These are phyloP conservation scores for Malassezia equina DNA, from an alignment of 1,284 basidiomycete genomes.

Conservation along the genomic window DNA sequence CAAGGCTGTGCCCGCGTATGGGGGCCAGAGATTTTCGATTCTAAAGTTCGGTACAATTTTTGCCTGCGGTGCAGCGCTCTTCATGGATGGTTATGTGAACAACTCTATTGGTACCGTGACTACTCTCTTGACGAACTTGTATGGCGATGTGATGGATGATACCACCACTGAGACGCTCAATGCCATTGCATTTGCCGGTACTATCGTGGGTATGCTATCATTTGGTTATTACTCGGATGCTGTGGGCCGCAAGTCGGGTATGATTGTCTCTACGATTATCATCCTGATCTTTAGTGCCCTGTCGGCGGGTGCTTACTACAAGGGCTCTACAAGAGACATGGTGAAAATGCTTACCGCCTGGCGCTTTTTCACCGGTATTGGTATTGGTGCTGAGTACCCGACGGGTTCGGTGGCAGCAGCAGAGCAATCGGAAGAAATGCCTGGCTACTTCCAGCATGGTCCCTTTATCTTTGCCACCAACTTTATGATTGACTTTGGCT, in stretches of 20 bases:
- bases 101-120: conserved; percentile 24
- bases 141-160: conserved; percentile 3
- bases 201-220: conserved; percentile 57
- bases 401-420: conserved; percentile 82
- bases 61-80: conserved; percentile 40
- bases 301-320: conserved; percentile 8
- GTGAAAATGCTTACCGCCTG: conserved; percentile 71
- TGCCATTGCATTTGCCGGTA: conserved; percentile 49
- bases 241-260: conserved; percentile 75
- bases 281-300: conserved; percentile 56
- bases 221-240: conserved; percentile 60
- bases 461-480: conserved; percentile 59
- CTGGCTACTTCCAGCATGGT: conserved; percentile 67
- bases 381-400: conserved; percentile 76
- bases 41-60: conserved; percentile 22
- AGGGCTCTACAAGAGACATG: conserved; percentile 64
- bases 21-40: conserved; percentile 6
- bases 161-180: conserved; percentile 20
- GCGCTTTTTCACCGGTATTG: conserved; percentile 50
- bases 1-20: not conserved
- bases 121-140: conserved; percentile 25
- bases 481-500: conserved; percentile 76
- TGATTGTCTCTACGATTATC: conserved; percentile 57
- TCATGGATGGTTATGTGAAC: conserved; percentile 43
- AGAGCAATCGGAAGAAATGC: conserved; percentile 75